phyloP scores from a whole-genome alignment of 2,329 filamentous ascomycete genomes.

The Cercospora beticola region DNA sequence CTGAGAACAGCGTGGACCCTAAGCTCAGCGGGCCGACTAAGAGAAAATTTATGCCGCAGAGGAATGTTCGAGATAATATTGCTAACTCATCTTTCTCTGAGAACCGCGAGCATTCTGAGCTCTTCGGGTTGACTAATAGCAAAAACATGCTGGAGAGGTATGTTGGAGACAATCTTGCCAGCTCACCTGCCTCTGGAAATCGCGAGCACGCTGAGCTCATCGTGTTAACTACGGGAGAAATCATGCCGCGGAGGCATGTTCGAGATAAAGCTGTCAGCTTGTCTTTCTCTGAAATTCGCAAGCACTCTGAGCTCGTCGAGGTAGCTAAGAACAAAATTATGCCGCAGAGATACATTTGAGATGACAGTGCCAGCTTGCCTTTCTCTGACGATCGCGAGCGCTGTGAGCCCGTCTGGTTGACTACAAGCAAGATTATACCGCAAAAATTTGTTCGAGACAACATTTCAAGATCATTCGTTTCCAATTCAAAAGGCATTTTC shows the following conservation, averaged over 20 bases:
- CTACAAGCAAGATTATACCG: neutral
- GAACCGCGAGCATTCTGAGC: neutral
- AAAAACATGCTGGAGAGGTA: neutral
- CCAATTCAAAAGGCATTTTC: neutral
- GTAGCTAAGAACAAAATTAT: neutral
- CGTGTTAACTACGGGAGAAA: neutral
- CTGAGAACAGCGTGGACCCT: too few relatives aligned
- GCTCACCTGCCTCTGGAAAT: neutral
- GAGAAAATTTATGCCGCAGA: neutral
- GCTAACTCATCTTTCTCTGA: neutral
- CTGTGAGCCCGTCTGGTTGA: neutral
- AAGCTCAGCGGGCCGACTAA: neutral
- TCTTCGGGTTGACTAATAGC: neutral
- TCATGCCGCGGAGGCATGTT: too few relatives aligned
- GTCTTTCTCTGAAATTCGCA: neutral
- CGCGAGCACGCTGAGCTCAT: neutral
- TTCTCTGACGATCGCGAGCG: neutral
- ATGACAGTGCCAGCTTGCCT: neutral
- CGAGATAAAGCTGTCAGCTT: neutral
- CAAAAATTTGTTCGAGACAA: neutral
- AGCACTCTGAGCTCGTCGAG: neutral
- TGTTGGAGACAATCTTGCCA: neutral
- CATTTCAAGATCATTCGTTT: neutral
- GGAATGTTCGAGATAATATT: too few relatives aligned
- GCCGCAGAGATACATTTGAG: too few relatives aligned